phyloP scores from a whole-genome alignment of 2,329 filamentous ascomycete genomes.

The Aspergillus ochraceoroseus region DNA sequence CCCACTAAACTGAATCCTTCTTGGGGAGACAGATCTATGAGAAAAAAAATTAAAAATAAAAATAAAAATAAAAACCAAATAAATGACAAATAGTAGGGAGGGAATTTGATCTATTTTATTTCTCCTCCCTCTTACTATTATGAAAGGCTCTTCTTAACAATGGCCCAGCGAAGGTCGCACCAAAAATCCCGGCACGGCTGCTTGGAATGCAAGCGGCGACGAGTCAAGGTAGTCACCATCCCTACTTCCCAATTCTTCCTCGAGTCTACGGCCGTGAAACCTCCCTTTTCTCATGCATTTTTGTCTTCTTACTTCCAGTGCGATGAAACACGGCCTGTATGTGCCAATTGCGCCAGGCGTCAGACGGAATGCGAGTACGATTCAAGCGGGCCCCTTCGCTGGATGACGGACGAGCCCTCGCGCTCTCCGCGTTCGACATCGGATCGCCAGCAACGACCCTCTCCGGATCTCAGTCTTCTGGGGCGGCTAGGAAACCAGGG shows the following conservation, averaged over 20 bases:
- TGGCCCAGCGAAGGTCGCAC: slow-evolving; percentile 35
- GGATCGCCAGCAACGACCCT: slow-evolving; percentile 20
- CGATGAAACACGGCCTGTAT: slow-evolving; percentile 31
- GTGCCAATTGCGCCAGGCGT: slow-evolving; percentile 33
- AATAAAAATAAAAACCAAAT: too few species aligned
- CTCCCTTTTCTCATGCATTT: background rate
- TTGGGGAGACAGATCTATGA: slow-evolving; percentile 10
- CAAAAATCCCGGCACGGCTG: slow-evolving; percentile 37
- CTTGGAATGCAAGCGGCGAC: slow-evolving; percentile 33
- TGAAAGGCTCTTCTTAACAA: slow-evolving; percentile 14
- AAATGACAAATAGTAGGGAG: too few species aligned
- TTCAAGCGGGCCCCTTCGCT: slow-evolving; percentile 29
- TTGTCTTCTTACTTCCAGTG: slow-evolving; percentile 23
- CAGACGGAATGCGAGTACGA: slow-evolving; percentile 33
- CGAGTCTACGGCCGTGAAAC: too few species aligned
- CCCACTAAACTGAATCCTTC: slow-evolving; percentile 14
- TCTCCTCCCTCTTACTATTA: background rate
- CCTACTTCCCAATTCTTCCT: background rate
- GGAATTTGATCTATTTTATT: too few species aligned
- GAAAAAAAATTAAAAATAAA: too few species aligned
- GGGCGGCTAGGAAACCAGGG: slow-evolving; percentile 19
- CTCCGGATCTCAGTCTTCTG: slow-evolving; percentile 24
- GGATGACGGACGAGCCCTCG: slow-evolving; percentile 29
- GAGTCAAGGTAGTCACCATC: slow-evolving; percentile 30
- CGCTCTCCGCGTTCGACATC: slow-evolving; percentile 15